phyloP scores from a whole-genome alignment of 225 moss, liverwort and hornwort genomes.

The Pseudoscleropodium purum region DNA sequence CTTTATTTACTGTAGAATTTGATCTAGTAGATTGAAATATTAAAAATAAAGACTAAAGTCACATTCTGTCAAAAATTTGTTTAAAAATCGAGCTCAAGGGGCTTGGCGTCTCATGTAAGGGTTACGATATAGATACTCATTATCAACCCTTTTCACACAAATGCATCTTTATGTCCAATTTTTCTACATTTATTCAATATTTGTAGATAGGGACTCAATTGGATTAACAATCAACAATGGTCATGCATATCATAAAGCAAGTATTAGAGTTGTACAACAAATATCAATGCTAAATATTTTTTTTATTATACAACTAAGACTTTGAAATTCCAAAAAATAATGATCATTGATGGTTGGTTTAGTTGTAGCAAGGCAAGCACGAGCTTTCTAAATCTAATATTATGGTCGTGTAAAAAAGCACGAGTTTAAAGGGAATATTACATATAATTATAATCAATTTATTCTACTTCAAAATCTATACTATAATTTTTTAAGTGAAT shows the following conservation, averaged over 20 bases:
- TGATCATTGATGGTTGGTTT: neutral
- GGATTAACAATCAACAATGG: accelerated
- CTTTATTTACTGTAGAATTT: neutral
- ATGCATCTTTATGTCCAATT: accelerated
- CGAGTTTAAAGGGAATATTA: neutral
- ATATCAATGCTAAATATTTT: neutral
- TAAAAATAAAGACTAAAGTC: neutral
- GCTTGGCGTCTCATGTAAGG: accelerated
- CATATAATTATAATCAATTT: neutral
- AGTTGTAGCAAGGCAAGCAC: neutral
- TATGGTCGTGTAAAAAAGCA: neutral
- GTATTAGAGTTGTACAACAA: neutral
- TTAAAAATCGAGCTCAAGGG: neutral
- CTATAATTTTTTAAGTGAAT: neutral
- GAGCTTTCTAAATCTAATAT: neutral
- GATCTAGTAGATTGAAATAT: accelerated
- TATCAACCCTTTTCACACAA: accelerated
- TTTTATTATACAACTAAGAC: neutral
- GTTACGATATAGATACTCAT: accelerated
- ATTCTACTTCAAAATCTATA: neutral
- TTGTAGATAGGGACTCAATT: neutral
- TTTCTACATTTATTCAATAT: neutral
- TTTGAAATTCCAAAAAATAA: neutral
- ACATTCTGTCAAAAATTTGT: neutral
- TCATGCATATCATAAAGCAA: neutral